Evolutionary conservation across 2,329 filamentous ascomycete genomes (phyloP).

Genomic region (Phaeosphaeriaceae sp.): DNA sequence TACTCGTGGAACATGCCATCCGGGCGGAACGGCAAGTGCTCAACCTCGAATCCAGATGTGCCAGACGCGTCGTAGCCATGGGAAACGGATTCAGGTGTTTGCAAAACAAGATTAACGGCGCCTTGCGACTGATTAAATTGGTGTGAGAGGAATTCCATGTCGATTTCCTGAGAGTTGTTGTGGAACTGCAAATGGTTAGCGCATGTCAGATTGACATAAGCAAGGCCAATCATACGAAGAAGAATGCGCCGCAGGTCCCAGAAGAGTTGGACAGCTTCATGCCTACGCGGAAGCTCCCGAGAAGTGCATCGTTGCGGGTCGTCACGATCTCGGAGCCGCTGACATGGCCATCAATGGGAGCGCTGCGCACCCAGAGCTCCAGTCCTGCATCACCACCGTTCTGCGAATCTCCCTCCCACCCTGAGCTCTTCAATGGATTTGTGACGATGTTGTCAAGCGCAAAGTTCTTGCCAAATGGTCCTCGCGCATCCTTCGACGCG

Average conservation of each 20-base stretch:
- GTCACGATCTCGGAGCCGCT: slow-evolving; percentile 70
- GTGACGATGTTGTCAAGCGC: slow-evolving; percentile 63
- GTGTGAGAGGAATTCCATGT: slow-evolving; percentile 78
- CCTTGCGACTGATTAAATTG: slow-evolving; percentile 66
- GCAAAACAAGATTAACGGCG: slow-evolving; percentile 77
- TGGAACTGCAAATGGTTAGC: slow-evolving; percentile 63
- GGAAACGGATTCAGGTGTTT: slow-evolving; percentile 66
- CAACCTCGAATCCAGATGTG: slow-evolving; percentile 65
- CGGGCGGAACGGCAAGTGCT: slow-evolving; percentile 71
- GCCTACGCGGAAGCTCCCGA: slow-evolving; percentile 72
- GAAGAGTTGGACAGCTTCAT: slow-evolving; percentile 68
- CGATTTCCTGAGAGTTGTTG: slow-evolving; percentile 81
- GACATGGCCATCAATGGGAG: slow-evolving; percentile 59
- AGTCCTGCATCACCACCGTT: slow-evolving; percentile 52
- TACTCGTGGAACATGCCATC: slow-evolving; percentile 75
- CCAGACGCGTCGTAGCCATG: slow-evolving; percentile 68
- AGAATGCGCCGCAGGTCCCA: slow-evolving; percentile 80
- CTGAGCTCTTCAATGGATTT: slow-evolving; percentile 56
- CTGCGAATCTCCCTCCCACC: slow-evolving; percentile 55
- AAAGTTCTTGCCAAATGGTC: slow-evolving; percentile 71
- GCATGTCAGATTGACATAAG: neutral
- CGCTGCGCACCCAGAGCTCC: slow-evolving; percentile 48
- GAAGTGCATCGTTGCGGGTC: slow-evolving; percentile 67
- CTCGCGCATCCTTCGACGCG: slow-evolving; percentile 63
- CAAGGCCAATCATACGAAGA: slow-evolving; percentile 65